Base-by-base conservation (phyloP, 345 rosid genomes). In the Euclidium syriacum region DNA sequence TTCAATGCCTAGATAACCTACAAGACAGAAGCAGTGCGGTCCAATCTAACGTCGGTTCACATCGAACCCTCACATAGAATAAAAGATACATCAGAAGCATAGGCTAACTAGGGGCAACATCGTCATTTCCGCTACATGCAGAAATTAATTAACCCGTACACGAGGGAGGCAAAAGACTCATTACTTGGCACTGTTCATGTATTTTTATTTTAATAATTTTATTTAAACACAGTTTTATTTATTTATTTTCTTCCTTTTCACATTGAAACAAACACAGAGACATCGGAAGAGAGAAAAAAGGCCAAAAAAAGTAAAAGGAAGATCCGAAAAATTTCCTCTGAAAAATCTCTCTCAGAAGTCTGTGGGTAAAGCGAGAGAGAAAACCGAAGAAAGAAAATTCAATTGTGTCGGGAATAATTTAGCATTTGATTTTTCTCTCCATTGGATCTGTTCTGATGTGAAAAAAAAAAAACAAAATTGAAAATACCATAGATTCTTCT, bases 361-460 rank as follows among this genome's bases (percentile, higher is more conserved):
- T 56, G n/a, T n/a, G 19, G 3, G 52, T 27, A 61, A 29, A 11
- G 8, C 8, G 8, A 7, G 46, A 18, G 22, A 41, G 24, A 52
- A 25, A 23, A 64, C n/a, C n/a, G 30, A 52, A 10, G 44, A 33
- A 53, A 56, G 64, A 18, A 48, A 48, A 57, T 73, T 50, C 22
- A 54, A 58, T 62, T 69, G 35, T 51, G 29, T 70, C 27, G 7
- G 64, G 79, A 71, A 68, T 67, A 65, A 69, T 52, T 72, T 68
- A 17, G n/a, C 25, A 69, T 58, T n/a, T 16, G 16, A 8, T 20
- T 52, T 73, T 61, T 70, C 51, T 50, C 76, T 65, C 57, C 67
- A 53, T 59, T 63, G 41, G 67, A 51, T 62, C 66, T 69, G 40
- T 52, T 61, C 15, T 26, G 6, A 66, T 18, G 27, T 17, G 35